Percentiles rank a stretch among this genome's conserved stretches.
These are phyloP conservation scores for Nicotiana paniculata DNA, from an alignment of 257 asterid species.

Conservation along the genomic window DNA sequence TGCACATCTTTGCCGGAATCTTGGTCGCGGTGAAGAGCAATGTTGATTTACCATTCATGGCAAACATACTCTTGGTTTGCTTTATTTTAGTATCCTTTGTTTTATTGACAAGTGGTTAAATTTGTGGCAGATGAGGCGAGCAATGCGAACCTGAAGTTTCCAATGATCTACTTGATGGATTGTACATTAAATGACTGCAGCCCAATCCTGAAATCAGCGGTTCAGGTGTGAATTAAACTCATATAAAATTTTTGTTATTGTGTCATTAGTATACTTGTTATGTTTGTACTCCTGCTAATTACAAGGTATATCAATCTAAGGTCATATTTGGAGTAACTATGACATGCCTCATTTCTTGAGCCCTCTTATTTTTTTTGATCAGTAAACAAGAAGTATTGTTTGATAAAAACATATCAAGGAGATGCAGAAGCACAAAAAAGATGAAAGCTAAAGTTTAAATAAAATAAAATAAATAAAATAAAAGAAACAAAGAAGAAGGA, in stretches of 20 bases:
- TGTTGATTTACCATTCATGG: not conserved
- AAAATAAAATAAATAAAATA: too few relatives aligned
- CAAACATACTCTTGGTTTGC: slow-evolving; percentile 2
- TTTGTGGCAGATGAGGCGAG: slow-evolving; percentile 51
- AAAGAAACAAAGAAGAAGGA: not conserved
- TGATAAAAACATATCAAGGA: not conserved
- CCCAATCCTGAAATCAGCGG: slow-evolving; percentile 43
- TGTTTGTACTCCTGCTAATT: not conserved
- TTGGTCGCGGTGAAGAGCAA: not conserved
- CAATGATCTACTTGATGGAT: slow-evolving; percentile 84
- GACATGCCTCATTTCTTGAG: not conserved
- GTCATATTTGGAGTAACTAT: not conserved
- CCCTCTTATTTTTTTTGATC: not conserved
- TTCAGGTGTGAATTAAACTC: slow-evolving; percentile 46
- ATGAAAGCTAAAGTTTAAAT: not conserved
- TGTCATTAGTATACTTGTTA: not conserved
- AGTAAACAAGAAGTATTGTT: not conserved
- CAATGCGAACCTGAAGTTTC: slow-evolving; percentile 46
- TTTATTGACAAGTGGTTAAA: slow-evolving; percentile 35
- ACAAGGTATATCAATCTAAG: not conserved
- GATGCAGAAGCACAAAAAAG: not conserved
- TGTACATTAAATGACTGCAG: slow-evolving; percentile 87
- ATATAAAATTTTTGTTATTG: not conserved
- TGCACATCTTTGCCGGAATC: not conserved
- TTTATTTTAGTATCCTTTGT: slow-evolving; percentile 19